Base-by-base conservation (phyloP, 2,329 filamentous ascomycete genomes). In the Trichoderma afroharzianum region DNA sequence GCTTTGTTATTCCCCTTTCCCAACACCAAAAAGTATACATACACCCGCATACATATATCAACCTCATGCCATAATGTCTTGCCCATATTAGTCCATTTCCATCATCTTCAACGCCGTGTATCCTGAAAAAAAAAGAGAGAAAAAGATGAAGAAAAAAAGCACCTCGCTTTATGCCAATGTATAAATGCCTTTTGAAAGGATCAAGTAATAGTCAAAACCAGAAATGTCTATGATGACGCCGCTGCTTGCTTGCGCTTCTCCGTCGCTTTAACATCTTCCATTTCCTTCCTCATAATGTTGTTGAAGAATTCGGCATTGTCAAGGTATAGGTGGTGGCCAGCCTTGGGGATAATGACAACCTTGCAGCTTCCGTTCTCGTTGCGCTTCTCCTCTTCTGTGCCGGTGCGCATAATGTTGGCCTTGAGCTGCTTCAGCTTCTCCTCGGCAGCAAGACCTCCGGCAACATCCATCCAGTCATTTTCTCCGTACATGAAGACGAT, bases 381-480 rank as follows among this genome's bases (percentile, higher is more conserved):
- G 72, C 84, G 82, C 80, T 86, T 88, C 80, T 97, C 92, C 71
- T 94, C 91, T 1, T 86, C 84, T 0, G 87, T 91, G 26, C 88
- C 92, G 26, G 86, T 81, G 14, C 86, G 81, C 4, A 97, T 82
- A 0, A 87, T 85, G 63, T 88, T 87, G 30, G 83, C 82, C 74
- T 88, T 88, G 74, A 91, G 90, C 71, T 91, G 86, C 72, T 93
- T 91, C 14, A 98, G 87, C 80, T 92, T 94, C 81, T 95, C 89
- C 78, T 92, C 89, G 0, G 95, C 91, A 0, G 92, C 94, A 61
- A 91, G 89, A 0, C 96, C 96, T 32, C 95, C 96, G 0, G 90
- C 90, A 9, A 96, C 91, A 75, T 99, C 96, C 96, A 99, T 99
- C 96, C 96, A 99, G 84, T 99, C 96, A 78, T 96, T 91, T 77